phyloP scores from a whole-genome alignment of 345 rosid species.

The Eucalyptus albens region DNA sequence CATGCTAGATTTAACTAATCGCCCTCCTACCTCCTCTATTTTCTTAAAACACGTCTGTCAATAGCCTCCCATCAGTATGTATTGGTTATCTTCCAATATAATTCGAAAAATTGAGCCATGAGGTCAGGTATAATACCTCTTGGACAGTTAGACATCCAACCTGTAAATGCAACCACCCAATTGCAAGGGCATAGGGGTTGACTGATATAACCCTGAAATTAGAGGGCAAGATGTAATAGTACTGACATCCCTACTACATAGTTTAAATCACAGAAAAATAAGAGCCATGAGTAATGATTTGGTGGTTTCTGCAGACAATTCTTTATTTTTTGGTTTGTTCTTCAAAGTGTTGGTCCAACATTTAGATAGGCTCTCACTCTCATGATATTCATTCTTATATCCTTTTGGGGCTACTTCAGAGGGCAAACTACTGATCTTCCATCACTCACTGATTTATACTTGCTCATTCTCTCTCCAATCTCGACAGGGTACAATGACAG shows the following conservation, averaged over 20 bases:
- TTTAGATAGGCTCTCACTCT: background rate
- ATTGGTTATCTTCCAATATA: background rate
- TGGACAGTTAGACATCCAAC: background rate
- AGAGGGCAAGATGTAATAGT: background rate
- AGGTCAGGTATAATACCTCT: background rate
- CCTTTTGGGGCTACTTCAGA: background rate
- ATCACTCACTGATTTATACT: background rate
- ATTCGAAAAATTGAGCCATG: background rate
- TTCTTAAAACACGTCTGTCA: background rate
- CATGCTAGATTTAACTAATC: background rate
- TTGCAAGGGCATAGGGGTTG: background rate
- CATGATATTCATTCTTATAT: background rate
- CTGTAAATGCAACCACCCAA: background rate
- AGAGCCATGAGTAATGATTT: background rate
- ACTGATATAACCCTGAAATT: background rate
- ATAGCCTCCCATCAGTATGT: background rate
- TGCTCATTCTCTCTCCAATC: background rate
- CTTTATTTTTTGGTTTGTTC: background rate
- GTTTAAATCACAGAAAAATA: background rate
- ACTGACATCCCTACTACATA: background rate
- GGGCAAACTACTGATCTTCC: background rate
- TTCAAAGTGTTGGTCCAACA: background rate
- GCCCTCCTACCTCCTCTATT: background rate
- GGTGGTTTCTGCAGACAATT: background rate
- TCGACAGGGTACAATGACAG: constrained; percentile 35